These are phyloP conservation scores for Suillus lakei DNA, from an alignment of 768 basidiomycete genomes.

Conservation along the genomic window DNA sequence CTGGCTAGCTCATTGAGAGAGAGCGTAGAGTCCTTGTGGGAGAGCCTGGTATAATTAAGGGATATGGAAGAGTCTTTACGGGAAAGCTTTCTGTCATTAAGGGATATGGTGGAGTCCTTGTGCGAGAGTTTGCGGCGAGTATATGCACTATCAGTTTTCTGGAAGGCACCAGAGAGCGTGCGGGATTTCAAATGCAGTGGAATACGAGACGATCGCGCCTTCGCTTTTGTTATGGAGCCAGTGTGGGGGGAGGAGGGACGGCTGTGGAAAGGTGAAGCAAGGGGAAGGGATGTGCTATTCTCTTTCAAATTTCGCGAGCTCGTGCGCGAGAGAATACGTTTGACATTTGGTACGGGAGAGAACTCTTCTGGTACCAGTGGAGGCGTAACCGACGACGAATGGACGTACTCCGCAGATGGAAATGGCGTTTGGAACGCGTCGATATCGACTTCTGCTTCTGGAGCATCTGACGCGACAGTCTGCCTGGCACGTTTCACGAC, in stretches of 20 bases:
- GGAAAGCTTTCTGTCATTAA: slow-evolving; percentile 15
- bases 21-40: slow-evolving; percentile 3
- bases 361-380: slow-evolving; percentile 37
- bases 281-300: slow-evolving; percentile 33
- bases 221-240: slow-evolving; percentile 39
- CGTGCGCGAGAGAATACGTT: slow-evolving; percentile 41
- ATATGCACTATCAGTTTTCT: slow-evolving; percentile 18
- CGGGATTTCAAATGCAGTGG: slow-evolving; percentile 41
- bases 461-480: slow-evolving; percentile 15
- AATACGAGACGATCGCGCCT: slow-evolving; percentile 22
- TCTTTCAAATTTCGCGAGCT: slow-evolving; percentile 47
- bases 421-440: slow-evolving; percentile 35
- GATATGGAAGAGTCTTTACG: slow-evolving; percentile 23
- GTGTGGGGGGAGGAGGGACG: slow-evolving; percentile 45
- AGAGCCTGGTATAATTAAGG: slow-evolving; percentile 20
- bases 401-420: slow-evolving; percentile 23
- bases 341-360: slow-evolving; percentile 47
- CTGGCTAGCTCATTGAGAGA: slow-evolving; percentile 15
- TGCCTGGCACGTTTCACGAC: slow-evolving; percentile 40
- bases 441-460: slow-evolving; percentile 14
- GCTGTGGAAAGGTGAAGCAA: slow-evolving; percentile 53
- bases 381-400: slow-evolving; percentile 27
- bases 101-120: slow-evolving; percentile 9
- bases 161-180: slow-evolving; percentile 39
- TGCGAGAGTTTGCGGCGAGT: slow-evolving; percentile 1